Percentiles rank a stretch among this genome's conserved stretches.
These are phyloP conservation scores for Colletotrichum tamarilloi DNA, from an alignment of 2,329 filamentous ascomycete species.

Conservation along the genomic window DNA sequence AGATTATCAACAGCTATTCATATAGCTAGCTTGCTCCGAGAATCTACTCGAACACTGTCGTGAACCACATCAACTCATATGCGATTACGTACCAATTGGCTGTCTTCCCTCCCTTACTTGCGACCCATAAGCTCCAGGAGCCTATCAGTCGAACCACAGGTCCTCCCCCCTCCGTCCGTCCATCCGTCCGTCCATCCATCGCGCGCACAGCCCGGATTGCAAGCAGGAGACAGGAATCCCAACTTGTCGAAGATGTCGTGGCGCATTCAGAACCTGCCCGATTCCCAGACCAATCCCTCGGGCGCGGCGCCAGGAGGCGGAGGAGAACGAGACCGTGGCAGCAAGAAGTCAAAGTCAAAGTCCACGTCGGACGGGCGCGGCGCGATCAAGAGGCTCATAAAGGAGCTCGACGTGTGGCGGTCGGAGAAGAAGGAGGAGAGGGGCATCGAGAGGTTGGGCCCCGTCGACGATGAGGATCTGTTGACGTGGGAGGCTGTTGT, in stretches of 20 bases:
- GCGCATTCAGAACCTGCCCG: constrained; percentile 36
- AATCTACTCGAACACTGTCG: background rate
- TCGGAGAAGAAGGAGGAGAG: constrained; percentile 59
- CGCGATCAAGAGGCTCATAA: constrained; percentile 67
- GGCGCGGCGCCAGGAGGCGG: constrained; percentile 26
- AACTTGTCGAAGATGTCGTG: constrained; percentile 30
- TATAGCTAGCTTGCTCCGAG: background rate
- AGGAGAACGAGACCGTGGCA: background rate
- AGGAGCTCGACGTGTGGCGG: constrained; percentile 66
- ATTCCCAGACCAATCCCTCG: constrained; percentile 21
- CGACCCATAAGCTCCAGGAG: background rate
- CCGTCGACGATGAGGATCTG: constrained; percentile 64
- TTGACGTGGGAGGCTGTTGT: constrained; percentile 70
- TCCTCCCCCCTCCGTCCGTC: background rate
- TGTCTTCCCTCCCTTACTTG: background rate
- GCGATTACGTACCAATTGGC: background rate
- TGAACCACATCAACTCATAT: no score
- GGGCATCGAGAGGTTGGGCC: constrained; percentile 70
- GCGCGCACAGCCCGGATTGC: background rate
- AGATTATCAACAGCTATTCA: background rate
- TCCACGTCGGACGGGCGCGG: constrained; percentile 48
- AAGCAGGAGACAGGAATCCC: background rate
- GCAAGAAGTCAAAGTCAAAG: constrained; percentile 26
- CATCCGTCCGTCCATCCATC: background rate
- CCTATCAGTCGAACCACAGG: background rate